These are phyloP conservation scores for Wilcoxina mikolae DNA, from an alignment of 495 filamentous ascomycete species.

Conservation along the genomic window DNA sequence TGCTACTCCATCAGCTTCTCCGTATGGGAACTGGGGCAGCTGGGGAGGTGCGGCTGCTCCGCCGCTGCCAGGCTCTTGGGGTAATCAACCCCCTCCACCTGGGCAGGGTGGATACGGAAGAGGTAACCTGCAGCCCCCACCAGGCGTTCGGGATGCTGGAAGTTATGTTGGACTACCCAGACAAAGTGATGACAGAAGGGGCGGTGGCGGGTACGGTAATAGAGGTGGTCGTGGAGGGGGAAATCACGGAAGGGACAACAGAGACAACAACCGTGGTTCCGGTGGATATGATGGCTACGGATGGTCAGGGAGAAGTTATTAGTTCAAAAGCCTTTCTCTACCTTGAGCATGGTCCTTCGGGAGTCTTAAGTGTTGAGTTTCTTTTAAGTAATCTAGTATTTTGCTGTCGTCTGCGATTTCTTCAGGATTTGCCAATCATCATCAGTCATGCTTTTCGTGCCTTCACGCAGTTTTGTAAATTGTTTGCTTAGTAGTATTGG, in stretches of 20 bases:
- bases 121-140: conserved; percentile 35
- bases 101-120: conserved; percentile 34
- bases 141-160: conserved; percentile 18
- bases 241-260: neutral
- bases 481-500: too few relatives aligned
- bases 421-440: too few relatives aligned
- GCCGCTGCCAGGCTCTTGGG: neutral
- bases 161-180: conserved; percentile 6
- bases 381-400: too few relatives aligned
- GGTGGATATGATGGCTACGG: neutral
- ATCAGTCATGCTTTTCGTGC: too few relatives aligned
- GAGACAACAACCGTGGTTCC: neutral
- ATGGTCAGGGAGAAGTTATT: conserved; percentile 2
- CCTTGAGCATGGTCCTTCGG: too few relatives aligned
- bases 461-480: too few relatives aligned
- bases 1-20: neutral
- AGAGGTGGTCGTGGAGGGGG: conserved; percentile 5
- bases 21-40: neutral
- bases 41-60: neutral
- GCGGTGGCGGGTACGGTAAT: conserved; percentile 20
- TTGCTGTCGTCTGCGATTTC: too few relatives aligned
- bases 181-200: neutral
- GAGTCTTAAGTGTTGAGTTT: too few relatives aligned
- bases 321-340: too few relatives aligned
- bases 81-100: conserved; percentile 28